Evolutionary conservation across 768 basidiomycete genomes (phyloP), one percentile per base, ranked within the genome.

Genomic region (Pleurotus eryngii): DNA sequence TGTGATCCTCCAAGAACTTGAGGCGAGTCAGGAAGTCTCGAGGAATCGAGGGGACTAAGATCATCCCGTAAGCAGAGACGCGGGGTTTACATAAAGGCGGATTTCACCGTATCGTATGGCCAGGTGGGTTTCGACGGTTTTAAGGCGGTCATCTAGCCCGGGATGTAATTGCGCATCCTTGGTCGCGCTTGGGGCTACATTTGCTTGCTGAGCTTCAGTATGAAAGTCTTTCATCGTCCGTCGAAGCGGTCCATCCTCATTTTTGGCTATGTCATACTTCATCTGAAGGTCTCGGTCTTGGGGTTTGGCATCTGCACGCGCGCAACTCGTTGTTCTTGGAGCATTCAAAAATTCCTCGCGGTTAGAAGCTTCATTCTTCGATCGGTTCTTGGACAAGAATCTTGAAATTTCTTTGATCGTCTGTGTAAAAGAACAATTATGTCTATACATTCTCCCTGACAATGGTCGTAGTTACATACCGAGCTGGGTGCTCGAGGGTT

Each of bases 201-300:
- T 47, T 6, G 35, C 54, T 48, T 58, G 38, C 9, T 55, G 54
- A 37, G 47, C 43, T 12, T 6, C 22, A 11, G 43, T 22, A 9
- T 53, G 26, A 54, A 37, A 66, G 20, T 64, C 68, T 62, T 79
- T 78, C 60, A 84, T 64, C 0, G 85, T 90, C 62, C 83, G 77
- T 27, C 81, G 77, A 43, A 93, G 72, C 1, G 90, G 89, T 0
- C 90, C 90, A 38, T 89, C 88, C 55, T 84, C 86, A 60, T 92
- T 91, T 70, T 85, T 90, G n/a, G 86, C 87, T 60, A 93, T 88
- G 67, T 93, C 91, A 61, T 92, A 92, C 67, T 89, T 89, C 78
- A 92, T 90, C 64, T 92, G 91, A 1, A 82, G 72, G 56, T 90
- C 87, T 39, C 91, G 75, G 67, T 92, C 82, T 30, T 90, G 70